A percentile compares a stretch with the other conserved stretches of the same genome.
These are phyloP conservation scores for Myxozyma monticola DNA, from an alignment of 805 yeast genomes.

Conservation along the genomic window DNA sequence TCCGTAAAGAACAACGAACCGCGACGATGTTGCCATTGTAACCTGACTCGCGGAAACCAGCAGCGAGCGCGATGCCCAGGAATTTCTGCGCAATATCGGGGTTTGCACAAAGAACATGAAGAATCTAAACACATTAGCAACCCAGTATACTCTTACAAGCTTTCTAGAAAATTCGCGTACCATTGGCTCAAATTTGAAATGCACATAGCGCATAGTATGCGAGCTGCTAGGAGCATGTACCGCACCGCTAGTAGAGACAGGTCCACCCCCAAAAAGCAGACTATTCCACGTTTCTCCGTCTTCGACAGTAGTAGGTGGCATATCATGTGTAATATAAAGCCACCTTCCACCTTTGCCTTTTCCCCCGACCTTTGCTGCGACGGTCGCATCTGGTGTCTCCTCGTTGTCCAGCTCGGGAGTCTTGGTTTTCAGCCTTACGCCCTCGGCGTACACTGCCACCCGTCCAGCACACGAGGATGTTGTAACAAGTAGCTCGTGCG, in stretches of 20 bases:
- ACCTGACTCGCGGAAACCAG: conserved; percentile 87
- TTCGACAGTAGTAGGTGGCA: neutral
- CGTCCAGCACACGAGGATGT: conserved; percentile 90
- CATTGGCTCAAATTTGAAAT: conserved; percentile 82
- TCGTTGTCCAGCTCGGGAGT: neutral
- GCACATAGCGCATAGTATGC: conserved; percentile 49
- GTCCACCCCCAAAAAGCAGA: conserved; percentile 32
- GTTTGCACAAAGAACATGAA: conserved; percentile 78
- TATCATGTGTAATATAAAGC: conserved; percentile 75
- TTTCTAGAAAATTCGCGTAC: conserved; percentile 1
- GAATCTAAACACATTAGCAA: conserved; percentile 41
- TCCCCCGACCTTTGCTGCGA: conserved; percentile 61
- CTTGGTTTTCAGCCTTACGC: conserved; percentile 47
- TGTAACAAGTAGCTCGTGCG: conserved; percentile 68
- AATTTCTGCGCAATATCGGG: conserved; percentile 57
- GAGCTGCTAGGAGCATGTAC: neutral
- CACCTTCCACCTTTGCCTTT: conserved; percentile 85
- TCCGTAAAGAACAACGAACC: conserved; percentile 65
- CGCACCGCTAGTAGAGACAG: no score
- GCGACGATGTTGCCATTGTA: conserved; percentile 82
- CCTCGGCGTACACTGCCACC: conserved; percentile 79
- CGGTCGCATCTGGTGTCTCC: conserved; percentile 6
- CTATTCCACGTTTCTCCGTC: conserved; percentile 32
- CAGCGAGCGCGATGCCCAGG: conserved; percentile 71
- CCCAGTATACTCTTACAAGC: neutral